These are phyloP conservation scores for Pseudohalonectria lignicola DNA, from an alignment of 2,329 filamentous ascomycete species.

Conservation along the genomic window DNA sequence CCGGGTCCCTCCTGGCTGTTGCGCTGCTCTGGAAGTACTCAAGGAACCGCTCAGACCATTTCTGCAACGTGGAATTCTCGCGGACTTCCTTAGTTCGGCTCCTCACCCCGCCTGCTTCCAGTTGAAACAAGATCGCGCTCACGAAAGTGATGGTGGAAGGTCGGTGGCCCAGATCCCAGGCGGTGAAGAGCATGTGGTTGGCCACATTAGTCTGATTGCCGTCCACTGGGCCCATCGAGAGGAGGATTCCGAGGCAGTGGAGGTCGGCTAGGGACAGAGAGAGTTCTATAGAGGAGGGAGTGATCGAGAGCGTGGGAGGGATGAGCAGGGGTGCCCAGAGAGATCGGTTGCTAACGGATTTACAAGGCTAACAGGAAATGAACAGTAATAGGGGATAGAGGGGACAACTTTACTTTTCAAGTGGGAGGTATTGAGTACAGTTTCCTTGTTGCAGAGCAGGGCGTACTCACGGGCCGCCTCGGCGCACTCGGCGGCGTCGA, in stretches of 20 bases:
- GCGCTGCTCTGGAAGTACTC: neutral
- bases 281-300: too few relatives aligned
- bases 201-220: neutral
- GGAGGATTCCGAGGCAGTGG: neutral
- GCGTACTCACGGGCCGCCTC: neutral
- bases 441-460: neutral
- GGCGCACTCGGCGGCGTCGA: neutral
- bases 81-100: neutral
- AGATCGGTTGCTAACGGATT: too few relatives aligned
- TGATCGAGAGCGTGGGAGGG: too few relatives aligned
- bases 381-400: neutral
- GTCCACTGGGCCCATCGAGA: neutral
- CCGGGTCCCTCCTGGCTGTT: neutral
- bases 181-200: neutral
- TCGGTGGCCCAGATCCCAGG: neutral
- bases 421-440: neutral
- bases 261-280: neutral
- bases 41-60: neutral
- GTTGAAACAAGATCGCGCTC: neutral
- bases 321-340: too few relatives aligned
- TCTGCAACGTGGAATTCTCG: neutral
- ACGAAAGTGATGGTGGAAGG: neutral
- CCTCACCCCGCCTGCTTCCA: neutral
- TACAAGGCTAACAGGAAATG: neutral
- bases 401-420: neutral